A percentile compares a stretch with the other conserved stretches of the same genome.
phyloP scores from a whole-genome alignment of 495 filamentous ascomycete species.

The Penicillium canescens region DNA sequence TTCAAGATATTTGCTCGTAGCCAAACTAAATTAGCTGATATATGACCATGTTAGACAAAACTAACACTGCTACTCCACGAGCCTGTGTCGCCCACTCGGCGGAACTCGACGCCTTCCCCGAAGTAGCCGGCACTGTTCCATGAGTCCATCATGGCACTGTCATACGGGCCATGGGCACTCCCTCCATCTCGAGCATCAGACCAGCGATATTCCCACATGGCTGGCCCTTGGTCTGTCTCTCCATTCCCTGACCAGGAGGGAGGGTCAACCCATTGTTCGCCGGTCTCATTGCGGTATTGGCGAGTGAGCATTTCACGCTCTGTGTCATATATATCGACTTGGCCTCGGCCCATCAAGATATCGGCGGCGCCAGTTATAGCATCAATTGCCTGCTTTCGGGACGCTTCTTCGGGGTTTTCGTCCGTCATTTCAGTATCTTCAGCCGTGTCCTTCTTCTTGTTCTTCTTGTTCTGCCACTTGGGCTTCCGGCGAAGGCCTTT shows the following conservation, averaged over 20 bases:
- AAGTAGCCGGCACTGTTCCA: conserved; percentile 95
- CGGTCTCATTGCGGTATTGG: conserved; percentile 83
- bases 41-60: conserved; percentile 53
- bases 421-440: conserved; percentile 68
- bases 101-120: conserved; percentile 89
- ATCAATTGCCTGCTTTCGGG: conserved; percentile 71
- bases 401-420: conserved; percentile 70
- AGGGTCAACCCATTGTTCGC: conserved; percentile 85
- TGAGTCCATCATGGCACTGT: conserved; percentile 76
- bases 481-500: conserved; percentile 62
- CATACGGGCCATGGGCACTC: conserved; percentile 81
- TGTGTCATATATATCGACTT: conserved; percentile 84
- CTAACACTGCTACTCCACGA: conserved; percentile 62
- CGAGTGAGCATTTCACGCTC: conserved; percentile 82
- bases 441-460: conserved; percentile 56
- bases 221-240: conserved; percentile 29
- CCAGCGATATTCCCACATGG: conserved; percentile 92
- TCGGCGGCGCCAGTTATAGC: conserved; percentile 87
- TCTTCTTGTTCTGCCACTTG: conserved; percentile 61
- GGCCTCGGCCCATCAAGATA: conserved; percentile 74
- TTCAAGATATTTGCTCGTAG: background rate
- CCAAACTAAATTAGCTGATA: background rate
- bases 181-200: conserved; percentile 82
- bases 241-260: conserved; percentile 20
- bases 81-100: conserved; percentile 55